Percentiles rank a stretch among this genome's conserved stretches.
Conservation (phyloP, 2,329 filamentous ascomycete species). For the Aureobasidium sp. region DNA sequence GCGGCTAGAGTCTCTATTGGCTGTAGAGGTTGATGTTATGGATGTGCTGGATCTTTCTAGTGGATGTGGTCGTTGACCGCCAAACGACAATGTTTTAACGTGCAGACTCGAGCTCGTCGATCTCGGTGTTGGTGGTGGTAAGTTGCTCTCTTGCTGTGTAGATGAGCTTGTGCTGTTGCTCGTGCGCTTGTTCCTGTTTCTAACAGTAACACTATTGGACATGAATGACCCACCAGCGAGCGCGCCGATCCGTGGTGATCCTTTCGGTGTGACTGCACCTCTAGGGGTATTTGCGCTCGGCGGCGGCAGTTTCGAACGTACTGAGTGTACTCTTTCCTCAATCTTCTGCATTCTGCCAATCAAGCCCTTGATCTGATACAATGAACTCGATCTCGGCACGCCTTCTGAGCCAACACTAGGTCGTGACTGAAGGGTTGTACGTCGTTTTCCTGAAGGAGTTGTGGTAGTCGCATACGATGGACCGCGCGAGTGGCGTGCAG, state of each 20-base stretch:
- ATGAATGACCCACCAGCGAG: constrained; percentile 40
- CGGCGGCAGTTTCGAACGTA: constrained; percentile 82
- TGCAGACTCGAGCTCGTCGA: constrained; percentile 23
- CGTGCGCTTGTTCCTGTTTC: constrained; percentile 61
- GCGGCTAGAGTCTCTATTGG: constrained; percentile 40
- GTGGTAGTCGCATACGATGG: constrained; percentile 45
- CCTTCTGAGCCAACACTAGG: constrained; percentile 24
- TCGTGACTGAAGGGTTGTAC: constrained; percentile 40
- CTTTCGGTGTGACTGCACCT: constrained; percentile 55
- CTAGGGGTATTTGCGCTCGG: constrained; percentile 71
- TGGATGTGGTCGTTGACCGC: constrained; percentile 29
- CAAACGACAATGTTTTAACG: constrained; percentile 45
- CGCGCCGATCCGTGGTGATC: constrained; percentile 33
- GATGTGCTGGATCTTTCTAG: constrained; percentile 21
- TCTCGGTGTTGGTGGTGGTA: constrained; percentile 16
- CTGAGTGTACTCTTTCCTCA: constrained; percentile 86
- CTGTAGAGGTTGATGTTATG: constrained; percentile 15
- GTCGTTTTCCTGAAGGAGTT: constrained; percentile 35
- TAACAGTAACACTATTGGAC: constrained; percentile 51
- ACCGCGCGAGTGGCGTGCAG: constrained; percentile 46
- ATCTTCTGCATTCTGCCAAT: constrained; percentile 97
- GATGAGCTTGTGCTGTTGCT: constrained; percentile 45
- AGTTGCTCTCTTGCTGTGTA: constrained; percentile 18
- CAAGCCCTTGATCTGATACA: constrained; percentile 86
- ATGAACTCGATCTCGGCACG: constrained; percentile 59